Evolutionary conservation across 2,329 filamentous ascomycete genomes (phyloP), one percentile per base, ranked within the genome.

Genomic region (Dactylonectria macrodidyma): DNA sequence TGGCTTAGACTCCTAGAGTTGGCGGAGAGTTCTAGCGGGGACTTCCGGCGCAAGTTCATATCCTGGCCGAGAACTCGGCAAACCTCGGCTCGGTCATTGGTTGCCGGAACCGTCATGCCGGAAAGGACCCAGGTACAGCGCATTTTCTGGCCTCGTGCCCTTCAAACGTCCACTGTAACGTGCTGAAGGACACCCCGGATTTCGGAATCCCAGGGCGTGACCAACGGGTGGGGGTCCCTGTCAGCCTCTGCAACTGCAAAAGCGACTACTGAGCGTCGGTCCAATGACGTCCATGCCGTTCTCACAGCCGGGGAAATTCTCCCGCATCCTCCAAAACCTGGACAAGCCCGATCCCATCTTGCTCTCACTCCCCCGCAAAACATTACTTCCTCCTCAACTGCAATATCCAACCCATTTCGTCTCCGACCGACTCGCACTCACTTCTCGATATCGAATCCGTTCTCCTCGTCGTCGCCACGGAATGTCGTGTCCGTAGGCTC

Each of bases 51-150:
- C 65, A 33, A 69, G 56, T 52, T 34, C 62, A 60, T 44, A 56
- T 46, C 36, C 54, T 52, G 66, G 74, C 70, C 68, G 70, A 72
- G 58, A 72, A 72, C 34, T 76, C 75, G 75, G 75, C 67, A 77
- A 77, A 69, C 74, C 72, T 77, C 75, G 75, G 75, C 70, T 77
- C 74, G 75, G 74, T 65, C 67, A 73, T 70, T 74, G 67, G 65
- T 71, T 71, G 66, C 74, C 72, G 75, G 52, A 36, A 14, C 47
- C 26, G 61, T 54, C 47, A 46, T 51, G 24, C n/a, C 33, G 19
- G 30, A 44, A 54, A 19, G 19, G 11, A 14, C 16, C 36, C 19
- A 16, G 34, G 22, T n/a, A 14, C 41, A 44, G 3, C 46, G 38
- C 34, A 58, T 30, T 30, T 30, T 30, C 47, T 46, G 44, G 44